Evolutionary conservation across 495 filamentous ascomycete species (phyloP), one percentile per base, ranked within the genome.

Genomic region (Talaromyces nanjingensis): DNA sequence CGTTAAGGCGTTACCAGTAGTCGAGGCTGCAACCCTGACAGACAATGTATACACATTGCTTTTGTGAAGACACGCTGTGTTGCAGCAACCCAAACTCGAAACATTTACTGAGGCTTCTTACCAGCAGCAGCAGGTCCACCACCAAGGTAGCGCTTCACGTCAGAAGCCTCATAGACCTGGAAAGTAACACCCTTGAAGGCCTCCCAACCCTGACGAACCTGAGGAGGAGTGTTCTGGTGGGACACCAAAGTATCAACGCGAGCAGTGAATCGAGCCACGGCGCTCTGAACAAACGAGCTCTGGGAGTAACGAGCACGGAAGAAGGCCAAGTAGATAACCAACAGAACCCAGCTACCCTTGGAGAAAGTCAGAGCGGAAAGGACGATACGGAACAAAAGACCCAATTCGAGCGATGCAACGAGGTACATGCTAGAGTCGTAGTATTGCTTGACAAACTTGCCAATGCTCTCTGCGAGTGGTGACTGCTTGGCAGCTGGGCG

Each of bases 371-470:
- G 75, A 59, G 89, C 89, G 37, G 88, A 86, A 20, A 90, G 76
- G 60, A 93, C 74, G 62, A 98, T 73, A 70, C 96, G 92, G 75
- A 89, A 79, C 86, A 92, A 92, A 63, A 98, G 86, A 24, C 83
- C 72, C 63, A 94, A 87, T 74, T 94, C 91, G 33, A 94, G 84
- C 34, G 76, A 73, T 16, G 90, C 85, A 33, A 94, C 91, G 33
- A 93, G 81, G 65, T 87, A 89, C 91, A 94, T 94, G 68, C 88
- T 87, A 55, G 84, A 76, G 73, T 98, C 96, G 71, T 98, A 98
- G 82, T 98, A 96, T 73, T 93, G 86, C 85, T 97, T 98, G 74
- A 98, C 92, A 72, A 98, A 98, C 65, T 80, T 79, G 58, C 91
- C 91, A 72, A 98, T 96, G 64, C 80, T 85, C 62, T 97, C 91